Evolutionary conservation across 2,329 filamentous ascomycete genomes (phyloP).

Genomic region (Monosporascus ibericus): DNA sequence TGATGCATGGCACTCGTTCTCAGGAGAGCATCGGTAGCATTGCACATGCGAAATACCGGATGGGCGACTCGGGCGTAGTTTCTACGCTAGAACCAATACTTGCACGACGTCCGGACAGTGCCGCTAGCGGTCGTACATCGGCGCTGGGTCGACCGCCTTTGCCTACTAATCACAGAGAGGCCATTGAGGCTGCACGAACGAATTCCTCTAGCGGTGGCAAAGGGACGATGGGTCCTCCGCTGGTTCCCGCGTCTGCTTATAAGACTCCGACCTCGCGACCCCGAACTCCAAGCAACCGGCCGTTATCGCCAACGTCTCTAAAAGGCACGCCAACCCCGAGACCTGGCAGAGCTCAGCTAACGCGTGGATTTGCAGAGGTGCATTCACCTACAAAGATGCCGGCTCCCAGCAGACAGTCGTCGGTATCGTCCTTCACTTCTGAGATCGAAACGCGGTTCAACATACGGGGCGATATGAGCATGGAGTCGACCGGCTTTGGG

Average conservation of each 20-base stretch:
- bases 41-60: conserved; percentile 31
- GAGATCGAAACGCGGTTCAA: conserved; percentile 92
- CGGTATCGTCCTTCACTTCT: conserved; percentile 90
- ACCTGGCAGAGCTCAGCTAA: conserved; percentile 29
- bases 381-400: conserved; percentile 42
- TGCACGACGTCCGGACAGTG: conserved; percentile 61
- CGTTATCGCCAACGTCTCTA: conserved; percentile 39
- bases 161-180: conserved; percentile 75
- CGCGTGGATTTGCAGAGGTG: conserved; percentile 40
- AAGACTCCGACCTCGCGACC: conserved; percentile 44
- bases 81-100: conserved; percentile 29
- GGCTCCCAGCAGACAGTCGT: conserved; percentile 61
- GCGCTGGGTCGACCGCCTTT: conserved; percentile 58
- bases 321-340: conserved; percentile 55
- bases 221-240: conserved; percentile 74
- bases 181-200: conserved; percentile 71
- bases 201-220: conserved; percentile 43
- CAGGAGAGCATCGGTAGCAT: conserved; percentile 45
- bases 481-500: conserved; percentile 54
- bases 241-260: conserved; percentile 69
- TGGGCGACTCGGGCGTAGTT: conserved; percentile 29
- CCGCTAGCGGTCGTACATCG: conserved; percentile 54
- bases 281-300: conserved; percentile 50
- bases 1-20: conserved; percentile 38
- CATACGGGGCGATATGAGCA: conserved; percentile 53